Conservation (phyloP, 257 asterid genomes). For the Nicotiana benthamiana region DNA sequence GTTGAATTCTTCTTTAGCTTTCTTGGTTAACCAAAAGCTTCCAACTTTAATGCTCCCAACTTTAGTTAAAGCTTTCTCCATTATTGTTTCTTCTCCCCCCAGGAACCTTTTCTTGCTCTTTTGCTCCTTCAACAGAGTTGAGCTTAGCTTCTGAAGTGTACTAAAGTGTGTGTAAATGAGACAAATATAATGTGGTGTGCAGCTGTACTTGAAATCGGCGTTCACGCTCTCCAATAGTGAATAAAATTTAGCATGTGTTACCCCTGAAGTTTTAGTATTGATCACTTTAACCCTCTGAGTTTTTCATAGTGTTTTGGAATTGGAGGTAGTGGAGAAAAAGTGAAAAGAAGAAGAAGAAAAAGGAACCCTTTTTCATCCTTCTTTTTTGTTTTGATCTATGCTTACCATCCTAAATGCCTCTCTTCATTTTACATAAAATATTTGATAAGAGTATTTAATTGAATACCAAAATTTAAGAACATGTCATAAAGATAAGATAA, state of each 20-base stretch:
- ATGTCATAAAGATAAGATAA: no score
- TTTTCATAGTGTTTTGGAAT: no score
- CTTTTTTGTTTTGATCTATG: no score
- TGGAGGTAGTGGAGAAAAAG: no score
- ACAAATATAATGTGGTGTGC: conserved; percentile 4
- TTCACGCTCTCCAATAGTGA: background rate
- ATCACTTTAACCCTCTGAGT: background rate
- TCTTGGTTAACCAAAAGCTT: conserved; percentile 67
- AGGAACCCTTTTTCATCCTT: no score
- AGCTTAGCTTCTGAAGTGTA: background rate
- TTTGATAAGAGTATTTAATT: no score
- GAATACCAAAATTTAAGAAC: no score
- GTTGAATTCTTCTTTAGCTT: conserved; percentile 61
- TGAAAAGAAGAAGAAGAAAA: no score
- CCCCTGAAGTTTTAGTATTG: background rate
- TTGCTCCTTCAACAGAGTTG: background rate
- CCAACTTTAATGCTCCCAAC: conserved; percentile 64
- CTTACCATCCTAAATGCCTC: no score
- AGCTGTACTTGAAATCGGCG: conserved; percentile 7
- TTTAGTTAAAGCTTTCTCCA: conserved; percentile 62
- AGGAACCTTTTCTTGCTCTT: background rate
- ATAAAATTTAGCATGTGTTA: background rate
- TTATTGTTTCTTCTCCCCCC: no score
- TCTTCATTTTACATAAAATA: no score
- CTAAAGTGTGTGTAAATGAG: background rate